Evolutionary conservation across 495 filamentous ascomycete genomes (phyloP), one percentile per base, ranked within the genome.

Genomic region (Xylaria castorea): DNA sequence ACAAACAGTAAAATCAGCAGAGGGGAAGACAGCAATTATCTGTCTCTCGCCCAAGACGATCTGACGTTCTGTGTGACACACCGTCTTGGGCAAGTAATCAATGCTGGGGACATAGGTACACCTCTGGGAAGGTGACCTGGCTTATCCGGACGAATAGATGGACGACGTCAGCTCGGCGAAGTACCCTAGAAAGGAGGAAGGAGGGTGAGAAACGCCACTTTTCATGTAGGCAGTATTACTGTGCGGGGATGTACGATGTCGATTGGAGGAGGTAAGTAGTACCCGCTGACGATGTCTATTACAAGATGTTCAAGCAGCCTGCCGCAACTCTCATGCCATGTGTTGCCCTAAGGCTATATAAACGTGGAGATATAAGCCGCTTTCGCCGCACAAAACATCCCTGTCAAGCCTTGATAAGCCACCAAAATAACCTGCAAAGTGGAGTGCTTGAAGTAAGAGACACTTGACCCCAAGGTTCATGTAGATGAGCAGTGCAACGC

Each of bases 201-300:
- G 46, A 25, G 30, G 63, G 63, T 51, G 11, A 66, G 32, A 66
- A 30, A 66, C 51, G 64, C 64, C 25, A 66, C 64, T 20, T 16
- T 25, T 12, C 14, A 57, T 57, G 9, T 32, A 7, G 53, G 22
- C 27, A 7, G 27, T 3, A 57, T 30, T 18, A 57, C 14, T 18
- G 42, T 50, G 44, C 44, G 7, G 44, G 63, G 60, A 22, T 42
- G n/a, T 22, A 11, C 16, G 3, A 0, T n/a, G 34, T 40, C n/a
- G 11, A 12, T 62, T 42, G 36, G 32, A 6, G 18, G 32, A 6
- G 11, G 42, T 4, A 46, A 30, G 57, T 36, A 8, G 12, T 61
- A 36, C 16, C 32, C 20, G 11, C 34, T 11, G 0, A 40, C 34
- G 22, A 22, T 22, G 58, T 18, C 36, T 62, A 62, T 62, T 63